phyloP scores from a whole-genome alignment of 2,329 filamentous ascomycete genomes.

The Penicillium sp. region DNA sequence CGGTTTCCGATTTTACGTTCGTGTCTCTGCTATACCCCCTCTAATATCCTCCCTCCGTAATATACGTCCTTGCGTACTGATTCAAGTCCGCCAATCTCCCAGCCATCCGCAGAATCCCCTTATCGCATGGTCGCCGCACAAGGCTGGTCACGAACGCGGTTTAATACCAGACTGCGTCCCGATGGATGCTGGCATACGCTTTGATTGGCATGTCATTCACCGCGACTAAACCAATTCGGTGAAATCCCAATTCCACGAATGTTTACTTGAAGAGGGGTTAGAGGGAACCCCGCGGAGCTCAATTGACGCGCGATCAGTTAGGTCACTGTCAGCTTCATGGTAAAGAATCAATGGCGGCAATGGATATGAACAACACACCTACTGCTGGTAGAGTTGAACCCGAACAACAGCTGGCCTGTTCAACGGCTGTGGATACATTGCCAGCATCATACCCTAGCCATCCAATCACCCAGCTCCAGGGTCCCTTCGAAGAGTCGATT shows the following conservation, averaged over 20 bases:
- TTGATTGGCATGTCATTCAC: slow-evolving; percentile 5
- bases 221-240: background rate
- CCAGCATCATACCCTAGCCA: slow-evolving; percentile 32
- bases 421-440: background rate
- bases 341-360: background rate
- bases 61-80: background rate
- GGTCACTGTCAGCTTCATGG: background rate
- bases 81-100: slow-evolving; percentile 6
- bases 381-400: background rate
- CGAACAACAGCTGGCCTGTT: background rate
- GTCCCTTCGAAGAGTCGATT: slow-evolving; percentile 48
- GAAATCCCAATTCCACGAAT: background rate
- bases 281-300: background rate
- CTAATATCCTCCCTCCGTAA: background rate
- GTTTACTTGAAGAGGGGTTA: background rate
- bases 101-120: background rate
- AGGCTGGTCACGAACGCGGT: slow-evolving; percentile 13
- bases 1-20: background rate
- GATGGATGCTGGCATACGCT: slow-evolving; percentile 15
- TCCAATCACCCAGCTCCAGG: slow-evolving; percentile 44
- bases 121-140: slow-evolving; percentile 4
- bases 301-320: background rate
- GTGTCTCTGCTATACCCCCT: background rate
- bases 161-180: slow-evolving; percentile 14
- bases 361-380: background rate